Evolutionary conservation across 352 stramenopile genomes (phyloP).

Genomic region (Globisporangium lucens): DNA sequence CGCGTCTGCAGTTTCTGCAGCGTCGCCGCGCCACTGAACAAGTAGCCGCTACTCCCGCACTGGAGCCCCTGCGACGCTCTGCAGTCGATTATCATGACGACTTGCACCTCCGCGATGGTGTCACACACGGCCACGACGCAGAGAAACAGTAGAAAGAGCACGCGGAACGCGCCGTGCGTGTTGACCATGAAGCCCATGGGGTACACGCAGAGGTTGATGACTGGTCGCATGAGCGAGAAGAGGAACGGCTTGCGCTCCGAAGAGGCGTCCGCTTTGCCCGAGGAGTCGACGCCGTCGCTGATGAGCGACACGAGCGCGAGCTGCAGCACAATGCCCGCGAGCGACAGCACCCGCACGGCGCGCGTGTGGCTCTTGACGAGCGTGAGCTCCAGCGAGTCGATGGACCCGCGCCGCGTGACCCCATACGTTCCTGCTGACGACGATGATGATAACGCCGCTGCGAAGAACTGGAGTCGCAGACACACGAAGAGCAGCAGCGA

Average conservation of each 20-base stretch:
- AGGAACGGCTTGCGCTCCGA: slow-evolving; percentile 28
- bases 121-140: slow-evolving; percentile 42
- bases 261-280: not conserved
- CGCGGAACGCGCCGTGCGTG: slow-evolving; percentile 56
- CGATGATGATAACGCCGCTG: not conserved
- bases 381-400: slow-evolving; percentile 51
- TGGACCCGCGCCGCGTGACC: slow-evolving; percentile 10
- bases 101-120: slow-evolving; percentile 47
- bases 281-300: slow-evolving; percentile 16
- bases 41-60: slow-evolving; percentile 33
- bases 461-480: slow-evolving; percentile 27
- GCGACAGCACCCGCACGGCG: slow-evolving; percentile 37
- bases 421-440: not conserved
- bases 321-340: slow-evolving; percentile 42
- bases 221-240: slow-evolving; percentile 45
- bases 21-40: slow-evolving; percentile 17
- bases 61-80: slow-evolving; percentile 35
- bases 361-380: slow-evolving; percentile 61
- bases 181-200: slow-evolving; percentile 70
- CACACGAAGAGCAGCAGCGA: slow-evolving; percentile 31
- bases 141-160: slow-evolving; percentile 33
- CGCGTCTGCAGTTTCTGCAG: slow-evolving; percentile 33
- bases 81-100: slow-evolving; percentile 58
- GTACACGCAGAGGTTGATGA: slow-evolving; percentile 43
- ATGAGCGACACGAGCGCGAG: slow-evolving; percentile 29